Evolutionary conservation across 768 basidiomycete species (phyloP), one percentile per base, ranked within the genome.

Genomic region (Tulasnella sp.): DNA sequence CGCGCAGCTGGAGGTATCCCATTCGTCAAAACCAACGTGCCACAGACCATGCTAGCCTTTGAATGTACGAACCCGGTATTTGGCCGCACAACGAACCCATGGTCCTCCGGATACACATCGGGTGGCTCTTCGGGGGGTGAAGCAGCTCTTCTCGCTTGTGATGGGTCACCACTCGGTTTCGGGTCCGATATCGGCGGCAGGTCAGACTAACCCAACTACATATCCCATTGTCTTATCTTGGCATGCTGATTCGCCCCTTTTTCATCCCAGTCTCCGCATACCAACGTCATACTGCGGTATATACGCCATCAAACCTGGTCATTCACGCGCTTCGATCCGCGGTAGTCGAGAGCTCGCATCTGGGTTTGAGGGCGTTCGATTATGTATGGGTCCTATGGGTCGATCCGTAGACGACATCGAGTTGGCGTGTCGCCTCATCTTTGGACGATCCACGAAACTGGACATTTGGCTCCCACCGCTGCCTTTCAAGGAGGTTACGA

Each of bases 91-190:
- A 70, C 75, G 17, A 92, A 92, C 67, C 92, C 92, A 0, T 82
- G 82, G 69, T 78, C 77, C 51, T 61, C 68, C 50, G 52, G 64
- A 2, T 68, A 76, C 34, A 76, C 58, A 1, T 79, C 76, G 58
- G 91, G 91, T 19, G 91, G 91, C 4, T 86, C 84, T 63, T 85
- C 85, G 13, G 90, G 90, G 13, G 91, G 91, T 27, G 93, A 94
- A 71, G 87, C 73, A 0, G 89, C 88, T 2, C 67, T 93, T 24
- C 73, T 95, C 38, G 82, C 84, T 0, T 79, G 85, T 76, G 84
- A 88, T 64, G 91, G 88, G 19, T 78, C 84, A 2, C 82, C 82
- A 0, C 67, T 91, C 4, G 92, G 93, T 0, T 76, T 89, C 60
- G 93, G 92, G 19, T 79, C 77, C 17, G 90, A 92, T 65, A 77